Base-by-base conservation (phyloP, 116 monocot species). In the Iris pallida region DNA sequence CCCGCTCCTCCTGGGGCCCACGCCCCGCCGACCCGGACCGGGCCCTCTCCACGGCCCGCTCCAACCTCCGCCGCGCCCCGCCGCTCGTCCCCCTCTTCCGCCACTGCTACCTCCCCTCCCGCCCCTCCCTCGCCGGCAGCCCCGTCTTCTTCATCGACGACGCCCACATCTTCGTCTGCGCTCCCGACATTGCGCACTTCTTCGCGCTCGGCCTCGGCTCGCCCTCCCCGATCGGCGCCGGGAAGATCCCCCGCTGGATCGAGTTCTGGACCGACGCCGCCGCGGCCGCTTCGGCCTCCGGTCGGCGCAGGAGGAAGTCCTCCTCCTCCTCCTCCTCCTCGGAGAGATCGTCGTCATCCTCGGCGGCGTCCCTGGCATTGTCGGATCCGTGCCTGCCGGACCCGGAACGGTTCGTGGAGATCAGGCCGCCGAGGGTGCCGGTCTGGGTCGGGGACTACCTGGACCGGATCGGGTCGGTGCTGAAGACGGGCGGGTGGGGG, bases 211-310 rank as follows among this genome's bases (percentile, higher is more conserved):
- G 73, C 54, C 71, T 79, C 59, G 59, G 71, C 45, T 42, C 61
- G 1, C 54, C 73, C 40, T 45, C 44, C 13, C 4, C 45, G 19
- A 54, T 75, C 20, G 61, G 44, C 18, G 74, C 68, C 49, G 75
- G 77, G 2, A 78, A 71, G 65, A 65, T 75, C 10, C 84, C 87
- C 1, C 81, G 96, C 9, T 91, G 96, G 91, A 83, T 96, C 65
- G 91, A 91, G 81, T 91, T 96, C 85, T 96, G 96, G 96, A 86
- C 84, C 71, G 92, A 89, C 71, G 91, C 87, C 12, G 86, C 86
- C 2, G 71, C 12, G 86, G 82, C 2, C 30, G 55, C 63, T 55
- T 60, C 71, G 42, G 71, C 64, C 45, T 80, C 85, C 60, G 75
- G 84, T 67, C 68, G 65, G 61, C 51, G 30, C 15, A 73, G 88